phyloP scores from a whole-genome alignment of 208 protist species.

The Acanthamoeba quina region DNA sequence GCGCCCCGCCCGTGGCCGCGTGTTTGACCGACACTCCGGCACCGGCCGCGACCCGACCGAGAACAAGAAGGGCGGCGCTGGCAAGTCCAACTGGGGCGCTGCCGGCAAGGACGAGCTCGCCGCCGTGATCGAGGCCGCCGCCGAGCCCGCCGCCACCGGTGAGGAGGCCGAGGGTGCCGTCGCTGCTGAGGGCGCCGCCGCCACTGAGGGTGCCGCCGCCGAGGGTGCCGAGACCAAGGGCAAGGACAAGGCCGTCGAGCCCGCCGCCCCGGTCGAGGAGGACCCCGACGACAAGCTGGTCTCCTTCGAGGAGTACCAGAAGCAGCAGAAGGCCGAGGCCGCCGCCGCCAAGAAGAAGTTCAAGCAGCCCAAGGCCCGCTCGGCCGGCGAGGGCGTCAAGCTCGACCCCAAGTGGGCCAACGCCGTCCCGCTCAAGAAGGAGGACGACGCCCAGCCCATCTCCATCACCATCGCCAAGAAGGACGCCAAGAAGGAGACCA shows the following conservation, averaged over 20 bases:
- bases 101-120: neutral
- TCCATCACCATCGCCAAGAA: neutral
- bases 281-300: neutral
- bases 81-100: constrained; percentile 30
- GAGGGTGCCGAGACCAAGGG: neutral
- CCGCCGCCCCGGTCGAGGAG: neutral
- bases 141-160: neutral
- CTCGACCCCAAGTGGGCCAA: constrained; percentile 66
- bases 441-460: constrained; percentile 11
- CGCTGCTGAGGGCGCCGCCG: neutral
- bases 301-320: neutral
- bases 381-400: constrained; percentile 54
- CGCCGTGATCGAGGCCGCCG: neutral
- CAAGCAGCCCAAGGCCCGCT: neutral
- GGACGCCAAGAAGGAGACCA: constrained; percentile 11
- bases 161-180: neutral
- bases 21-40: constrained; percentile 58
- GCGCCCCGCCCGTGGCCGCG: neutral
- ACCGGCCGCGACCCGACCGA: constrained; percentile 56
- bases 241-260: neutral
- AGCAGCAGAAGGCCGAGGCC: neutral
- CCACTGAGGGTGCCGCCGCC: neutral
- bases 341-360: constrained; percentile 37
- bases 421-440: constrained; percentile 39
- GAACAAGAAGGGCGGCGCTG: neutral